Evolutionary conservation across 2,329 filamentous ascomycete genomes (phyloP), one percentile per base, ranked within the genome.

Genomic region (Cladophialophora yegresii): DNA sequence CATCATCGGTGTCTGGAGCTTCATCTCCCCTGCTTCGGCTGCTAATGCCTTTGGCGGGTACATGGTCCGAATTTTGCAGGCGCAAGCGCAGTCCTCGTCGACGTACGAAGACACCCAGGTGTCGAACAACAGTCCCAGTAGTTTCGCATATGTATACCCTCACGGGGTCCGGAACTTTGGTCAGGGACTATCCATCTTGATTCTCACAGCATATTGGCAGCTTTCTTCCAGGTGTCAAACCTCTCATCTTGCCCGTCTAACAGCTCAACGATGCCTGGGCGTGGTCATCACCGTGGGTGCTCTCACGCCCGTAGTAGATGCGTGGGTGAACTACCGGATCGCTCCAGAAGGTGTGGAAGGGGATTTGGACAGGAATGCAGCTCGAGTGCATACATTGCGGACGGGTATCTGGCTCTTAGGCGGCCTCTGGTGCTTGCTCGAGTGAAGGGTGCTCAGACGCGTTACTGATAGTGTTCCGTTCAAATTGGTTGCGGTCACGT

Each of bases 91-190:
- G 23, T 20, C 45, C 2, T 59, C 40, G 30, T 23, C 33, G 10
- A 40, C 36, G 40, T 12, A 43, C 50, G 36, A 26, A 28, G 23
- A 8, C 22, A 22, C n/a, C 26, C 23, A 28, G 30, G 12, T 12
- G 1, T 45, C 49, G 26, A 26, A 51, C 10, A n/a, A 61, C 26
- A 54, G 16, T 4, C 51, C 23, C 8, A 49, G 43, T n/a, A 54
- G 61, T 33, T 16, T 64, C 8, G 45, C 62, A 43, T 65, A 62
- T 49, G 64, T 67, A 49, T 63, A 64, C 33, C 45, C 64, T 22
- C 63, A 63, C 10, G 66, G 66, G n/a, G 58, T 70, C 43, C 64
- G 66, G 12, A 70, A 68, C 36, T 40, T 68, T 16, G 55, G 50
- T 23, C 51, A 62, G n/a, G 66, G 66, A 3, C 40, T 68, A 6